phyloP scores from a whole-genome alignment of 2,329 filamentous ascomycete species.

The Beauveria brongniartii region DNA sequence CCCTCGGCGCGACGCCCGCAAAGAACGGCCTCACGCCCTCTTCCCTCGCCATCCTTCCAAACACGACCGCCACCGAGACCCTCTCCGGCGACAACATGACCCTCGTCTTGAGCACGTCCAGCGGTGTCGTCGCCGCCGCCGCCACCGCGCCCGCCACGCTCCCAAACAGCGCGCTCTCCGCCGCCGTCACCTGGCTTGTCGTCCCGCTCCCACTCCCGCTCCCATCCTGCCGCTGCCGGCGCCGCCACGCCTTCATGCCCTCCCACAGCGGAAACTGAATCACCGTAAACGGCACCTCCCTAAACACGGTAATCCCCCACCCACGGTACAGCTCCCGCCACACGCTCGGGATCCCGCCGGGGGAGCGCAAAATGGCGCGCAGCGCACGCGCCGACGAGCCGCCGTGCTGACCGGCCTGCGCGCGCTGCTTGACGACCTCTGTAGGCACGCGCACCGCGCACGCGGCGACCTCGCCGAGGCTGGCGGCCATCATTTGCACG shows the following conservation, averaged over 20 bases:
- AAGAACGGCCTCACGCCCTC: conserved; percentile 64
- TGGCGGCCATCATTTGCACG: conserved; percentile 78
- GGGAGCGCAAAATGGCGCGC: conserved; percentile 51
- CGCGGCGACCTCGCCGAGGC: conserved; percentile 80
- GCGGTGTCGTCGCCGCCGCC: conserved; percentile 79
- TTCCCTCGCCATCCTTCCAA: conserved; percentile 55
- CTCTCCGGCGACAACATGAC: conserved; percentile 80
- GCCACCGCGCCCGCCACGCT: conserved; percentile 77
- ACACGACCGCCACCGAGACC: conserved; percentile 49
- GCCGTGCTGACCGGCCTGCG: conserved; percentile 78
- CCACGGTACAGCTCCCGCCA: conserved; percentile 84
- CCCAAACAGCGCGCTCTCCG: conserved; percentile 79
- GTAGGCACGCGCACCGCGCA: conserved; percentile 90
- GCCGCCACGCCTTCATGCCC: conserved; percentile 68
- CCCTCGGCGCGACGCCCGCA: conserved; percentile 68
- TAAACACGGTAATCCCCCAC: conserved; percentile 84
- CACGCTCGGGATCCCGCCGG: conserved; percentile 48
- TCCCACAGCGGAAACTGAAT: conserved; percentile 99
- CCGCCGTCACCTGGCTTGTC: conserved; percentile 47
- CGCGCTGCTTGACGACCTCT: conserved; percentile 91
- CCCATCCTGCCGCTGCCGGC: conserved; percentile 17
- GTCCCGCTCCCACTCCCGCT: conserved; percentile 19
- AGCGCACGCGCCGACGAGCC: conserved; percentile 61
- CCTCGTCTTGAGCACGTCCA: conserved; percentile 94
- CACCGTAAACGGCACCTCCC: conserved; percentile 94